Conservation (phyloP, 2,329 filamentous ascomycete species). For the Trichoderma asperellum region DNA sequence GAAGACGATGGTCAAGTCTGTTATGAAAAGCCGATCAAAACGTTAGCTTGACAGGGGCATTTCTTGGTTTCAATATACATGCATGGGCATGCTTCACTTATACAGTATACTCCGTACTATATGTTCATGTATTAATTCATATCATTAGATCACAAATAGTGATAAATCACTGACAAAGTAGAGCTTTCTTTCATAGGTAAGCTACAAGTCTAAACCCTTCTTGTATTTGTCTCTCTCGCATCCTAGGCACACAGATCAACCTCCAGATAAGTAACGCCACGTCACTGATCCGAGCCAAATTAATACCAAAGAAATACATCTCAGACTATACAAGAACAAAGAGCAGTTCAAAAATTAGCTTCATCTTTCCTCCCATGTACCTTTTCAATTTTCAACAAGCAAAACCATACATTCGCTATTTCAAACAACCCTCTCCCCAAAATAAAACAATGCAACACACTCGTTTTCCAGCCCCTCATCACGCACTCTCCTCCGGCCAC, state of each 20-base stretch:
- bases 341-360: background rate
- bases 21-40: too few species aligned
- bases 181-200: background rate
- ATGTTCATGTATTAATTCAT: too few species aligned
- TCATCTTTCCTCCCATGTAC: background rate
- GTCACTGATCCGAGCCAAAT: background rate
- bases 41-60: too few species aligned
- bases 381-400: background rate
- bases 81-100: too few species aligned
- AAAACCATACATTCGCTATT: background rate
- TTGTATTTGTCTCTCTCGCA: background rate
- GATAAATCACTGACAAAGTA: background rate
- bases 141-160: background rate
- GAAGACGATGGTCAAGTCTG: background rate
- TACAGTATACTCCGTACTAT: too few species aligned
- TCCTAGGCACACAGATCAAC: background rate
- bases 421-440: background rate
- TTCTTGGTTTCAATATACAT: background rate
- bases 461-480: background rate
- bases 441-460: conserved; percentile 1
- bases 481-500: conserved; percentile 58
- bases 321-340: background rate
- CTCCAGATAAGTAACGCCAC: background rate
- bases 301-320: background rate
- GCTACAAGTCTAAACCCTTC: too few species aligned